These are phyloP conservation scores for Dalbergia cultrata DNA, from an alignment of 306 rosid species.

Conservation along the genomic window DNA sequence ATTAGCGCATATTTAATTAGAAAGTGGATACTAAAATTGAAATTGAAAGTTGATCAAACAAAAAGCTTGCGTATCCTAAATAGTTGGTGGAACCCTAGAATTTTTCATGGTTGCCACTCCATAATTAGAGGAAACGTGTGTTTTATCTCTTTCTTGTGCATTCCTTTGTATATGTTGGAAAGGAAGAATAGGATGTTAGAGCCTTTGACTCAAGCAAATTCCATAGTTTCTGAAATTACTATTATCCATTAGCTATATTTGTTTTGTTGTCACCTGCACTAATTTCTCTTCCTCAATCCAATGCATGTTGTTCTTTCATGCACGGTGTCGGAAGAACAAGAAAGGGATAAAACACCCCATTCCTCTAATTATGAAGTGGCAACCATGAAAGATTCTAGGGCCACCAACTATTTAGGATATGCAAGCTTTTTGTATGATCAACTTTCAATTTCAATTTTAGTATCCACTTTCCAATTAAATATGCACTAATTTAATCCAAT, in stretches of 20 bases:
- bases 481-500: slow-evolving; percentile 13
- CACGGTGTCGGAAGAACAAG: slow-evolving; percentile 3
- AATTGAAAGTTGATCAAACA: slow-evolving; percentile 42
- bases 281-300: slow-evolving; percentile 2
- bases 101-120: slow-evolving; percentile 50
- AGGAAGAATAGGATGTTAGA: slow-evolving; percentile 5
- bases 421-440: slow-evolving; percentile 34
- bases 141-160: slow-evolving; percentile 36
- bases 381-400: slow-evolving; percentile 46
- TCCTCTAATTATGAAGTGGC: slow-evolving; percentile 52
- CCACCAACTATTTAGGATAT: slow-evolving; percentile 38
- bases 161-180: slow-evolving; percentile 15
- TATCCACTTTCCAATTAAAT: slow-evolving; percentile 45
- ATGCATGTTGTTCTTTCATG: not conserved
- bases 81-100: slow-evolving; percentile 41
- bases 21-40: slow-evolving; percentile 39
- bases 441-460: slow-evolving; percentile 44
- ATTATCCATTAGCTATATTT: not conserved
- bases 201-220: slow-evolving; percentile 27
- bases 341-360: slow-evolving; percentile 39
- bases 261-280: not conserved
- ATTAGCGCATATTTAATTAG: slow-evolving; percentile 42
- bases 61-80: slow-evolving; percentile 38
- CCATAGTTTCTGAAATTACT: slow-evolving; percentile 21
- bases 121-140: slow-evolving; percentile 45